These are phyloP conservation scores for Oenanthe javanica DNA, from an alignment of 140 eudicot species.

Conservation along the genomic window DNA sequence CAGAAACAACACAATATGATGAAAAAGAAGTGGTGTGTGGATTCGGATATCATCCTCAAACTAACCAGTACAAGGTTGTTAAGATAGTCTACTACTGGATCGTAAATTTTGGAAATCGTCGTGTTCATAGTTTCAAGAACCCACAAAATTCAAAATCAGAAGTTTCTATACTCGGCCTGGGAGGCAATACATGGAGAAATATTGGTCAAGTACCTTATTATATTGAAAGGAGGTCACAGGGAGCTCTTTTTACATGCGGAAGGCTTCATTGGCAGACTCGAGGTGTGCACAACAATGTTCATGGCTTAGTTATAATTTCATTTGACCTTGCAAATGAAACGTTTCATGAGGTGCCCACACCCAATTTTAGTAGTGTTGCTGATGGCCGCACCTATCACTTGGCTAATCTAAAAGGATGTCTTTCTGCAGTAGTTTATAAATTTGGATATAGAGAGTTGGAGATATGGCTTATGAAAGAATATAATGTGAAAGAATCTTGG, in stretches of 20 bases:
- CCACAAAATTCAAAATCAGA: background rate
- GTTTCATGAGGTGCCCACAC: background rate
- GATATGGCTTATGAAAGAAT: conserved; percentile 18
- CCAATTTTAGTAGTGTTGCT: background rate
- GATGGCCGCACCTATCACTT: background rate
- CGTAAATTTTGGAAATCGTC: background rate
- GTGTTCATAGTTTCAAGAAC: background rate
- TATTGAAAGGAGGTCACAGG: background rate
- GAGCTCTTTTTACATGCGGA: background rate
- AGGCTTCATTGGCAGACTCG: background rate
- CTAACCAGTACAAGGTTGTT: conserved; percentile 15
- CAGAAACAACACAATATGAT: background rate
- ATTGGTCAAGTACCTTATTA: background rate
- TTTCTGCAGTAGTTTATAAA: background rate
- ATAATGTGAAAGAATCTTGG: conserved; percentile 23
- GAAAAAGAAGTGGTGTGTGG: background rate
- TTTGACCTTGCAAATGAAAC: background rate
- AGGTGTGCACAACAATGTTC: background rate
- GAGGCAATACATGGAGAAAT: background rate
- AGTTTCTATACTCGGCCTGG: background rate
- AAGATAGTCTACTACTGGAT: background rate
- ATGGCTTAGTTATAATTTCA: background rate
- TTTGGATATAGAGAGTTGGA: background rate
- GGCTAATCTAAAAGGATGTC: background rate
- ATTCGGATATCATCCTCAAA: conserved; percentile 12